phyloP scores from a whole-genome alignment of 148 eudicot species.

The Cornus controversa region DNA sequence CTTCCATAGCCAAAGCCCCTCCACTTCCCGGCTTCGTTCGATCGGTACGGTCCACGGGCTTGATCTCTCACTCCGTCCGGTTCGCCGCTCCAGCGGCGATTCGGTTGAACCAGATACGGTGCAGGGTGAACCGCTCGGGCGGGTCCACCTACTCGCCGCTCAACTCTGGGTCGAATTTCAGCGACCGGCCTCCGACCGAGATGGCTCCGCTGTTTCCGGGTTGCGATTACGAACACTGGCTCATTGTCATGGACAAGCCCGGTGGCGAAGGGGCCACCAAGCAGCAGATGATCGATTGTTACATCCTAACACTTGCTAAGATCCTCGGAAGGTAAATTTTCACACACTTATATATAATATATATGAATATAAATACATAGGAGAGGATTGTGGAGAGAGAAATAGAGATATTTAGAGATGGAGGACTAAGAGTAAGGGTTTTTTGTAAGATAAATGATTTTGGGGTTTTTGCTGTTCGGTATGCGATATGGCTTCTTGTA shows the following conservation, averaged over 20 bases:
- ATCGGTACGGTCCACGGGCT: constrained; percentile 15
- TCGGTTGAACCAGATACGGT: constrained; percentile 37
- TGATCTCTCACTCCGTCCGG: constrained; percentile 35
- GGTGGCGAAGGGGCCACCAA: constrained; percentile 66
- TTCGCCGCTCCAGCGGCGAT: constrained; percentile 19
- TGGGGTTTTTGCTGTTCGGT: too few species aligned
- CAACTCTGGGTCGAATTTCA: constrained; percentile 49
- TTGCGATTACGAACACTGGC: constrained; percentile 82
- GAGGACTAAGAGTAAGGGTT: not conserved
- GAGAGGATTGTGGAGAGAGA: not conserved
- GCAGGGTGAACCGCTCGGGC: constrained; percentile 55
- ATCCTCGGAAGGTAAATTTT: constrained; percentile 55
- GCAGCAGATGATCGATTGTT: constrained; percentile 64
- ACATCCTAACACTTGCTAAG: constrained; percentile 62
- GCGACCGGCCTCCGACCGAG: constrained; percentile 75
- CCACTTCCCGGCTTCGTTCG: constrained; percentile 30
- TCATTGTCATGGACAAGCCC: constrained; percentile 78
- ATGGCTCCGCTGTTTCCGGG: constrained; percentile 83
- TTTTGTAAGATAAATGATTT: too few species aligned
- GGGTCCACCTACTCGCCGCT: constrained; percentile 65
- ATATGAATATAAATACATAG: too few species aligned
- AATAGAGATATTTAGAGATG: not conserved
- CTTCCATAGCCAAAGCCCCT: constrained; percentile 29
- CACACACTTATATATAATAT: too few species aligned
- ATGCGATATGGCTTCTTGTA: too few species aligned